These are phyloP conservation scores for Leptodontidium sp. DNA, from an alignment of 2,329 filamentous ascomycete species.

Conservation along the genomic window DNA sequence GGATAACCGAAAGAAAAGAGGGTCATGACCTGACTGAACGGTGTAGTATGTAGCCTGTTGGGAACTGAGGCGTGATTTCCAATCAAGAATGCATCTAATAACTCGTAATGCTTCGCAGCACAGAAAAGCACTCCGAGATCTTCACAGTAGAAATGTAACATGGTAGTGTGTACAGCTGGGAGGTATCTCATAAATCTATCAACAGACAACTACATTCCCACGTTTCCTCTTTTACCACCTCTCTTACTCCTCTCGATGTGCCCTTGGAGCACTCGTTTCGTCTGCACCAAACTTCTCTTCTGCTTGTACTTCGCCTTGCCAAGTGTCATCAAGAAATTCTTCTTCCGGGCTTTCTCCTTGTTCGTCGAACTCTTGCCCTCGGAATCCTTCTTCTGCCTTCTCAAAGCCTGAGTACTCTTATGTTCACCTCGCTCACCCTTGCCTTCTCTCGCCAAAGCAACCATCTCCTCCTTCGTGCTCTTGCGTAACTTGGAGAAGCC, in stretches of 20 bases:
- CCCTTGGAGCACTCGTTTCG: slow-evolving; percentile 78
- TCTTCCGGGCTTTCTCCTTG: slow-evolving; percentile 93
- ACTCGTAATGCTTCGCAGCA: too few species aligned
- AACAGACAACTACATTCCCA: slow-evolving; percentile 41
- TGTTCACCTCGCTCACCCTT: slow-evolving; percentile 81
- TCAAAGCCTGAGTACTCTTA: slow-evolving; percentile 83
- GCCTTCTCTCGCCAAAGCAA: slow-evolving; percentile 83
- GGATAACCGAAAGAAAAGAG: neutral
- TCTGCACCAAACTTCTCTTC: slow-evolving; percentile 91
- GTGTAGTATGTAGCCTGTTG: too few species aligned
- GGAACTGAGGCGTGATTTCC: too few species aligned
- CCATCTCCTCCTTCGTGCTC: slow-evolving; percentile 86
- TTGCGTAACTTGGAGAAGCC: slow-evolving; percentile 84
- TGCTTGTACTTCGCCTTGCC: slow-evolving; percentile 96
- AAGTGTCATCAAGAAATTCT: slow-evolving; percentile 99
- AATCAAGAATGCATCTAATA: too few species aligned
- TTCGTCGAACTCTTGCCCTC: slow-evolving; percentile 97
- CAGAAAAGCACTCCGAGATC: neutral
- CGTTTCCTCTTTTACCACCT: slow-evolving; percentile 82
- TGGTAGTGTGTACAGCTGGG: neutral
- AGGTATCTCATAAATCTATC: neutral
- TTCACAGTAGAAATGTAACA: neutral
- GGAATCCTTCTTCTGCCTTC: slow-evolving; percentile 85
- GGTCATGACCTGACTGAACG: too few species aligned
- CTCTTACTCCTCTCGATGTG: slow-evolving; percentile 86